phyloP scores from a whole-genome alignment of 306 rosid genomes.

The Quercus agrifolia region DNA sequence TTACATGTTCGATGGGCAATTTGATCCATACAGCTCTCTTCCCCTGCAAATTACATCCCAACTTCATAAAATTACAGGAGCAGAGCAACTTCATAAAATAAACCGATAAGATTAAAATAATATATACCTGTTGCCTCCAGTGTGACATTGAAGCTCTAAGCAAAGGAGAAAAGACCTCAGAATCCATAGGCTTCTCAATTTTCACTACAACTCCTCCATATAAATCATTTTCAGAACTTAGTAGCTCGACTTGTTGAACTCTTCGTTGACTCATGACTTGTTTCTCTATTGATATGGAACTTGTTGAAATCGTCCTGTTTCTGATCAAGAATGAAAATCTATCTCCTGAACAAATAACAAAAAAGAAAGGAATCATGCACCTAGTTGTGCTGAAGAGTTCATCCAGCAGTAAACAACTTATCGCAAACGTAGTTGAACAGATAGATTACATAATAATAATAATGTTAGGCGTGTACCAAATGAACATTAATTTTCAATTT shows the following conservation, averaged over 20 bases:
- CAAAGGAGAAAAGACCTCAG: constrained; percentile 35
- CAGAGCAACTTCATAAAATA: too few species aligned
- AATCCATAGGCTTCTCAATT: constrained; percentile 39
- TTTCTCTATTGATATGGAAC: background rate
- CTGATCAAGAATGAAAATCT: too few species aligned
- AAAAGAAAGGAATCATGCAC: too few species aligned
- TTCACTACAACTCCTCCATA: constrained; percentile 57
- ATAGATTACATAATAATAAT: too few species aligned
- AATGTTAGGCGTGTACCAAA: too few species aligned
- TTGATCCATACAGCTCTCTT: constrained; percentile 89
- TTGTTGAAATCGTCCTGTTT: background rate
- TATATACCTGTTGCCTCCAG: constrained; percentile 36
- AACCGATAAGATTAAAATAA: too few species aligned
- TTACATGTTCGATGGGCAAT: constrained; percentile 44
- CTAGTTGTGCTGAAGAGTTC: too few species aligned
- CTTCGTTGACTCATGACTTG: background rate
- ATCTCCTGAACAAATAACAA: too few species aligned
- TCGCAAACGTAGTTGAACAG: too few species aligned
- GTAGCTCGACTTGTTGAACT: background rate
- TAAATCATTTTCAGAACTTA: constrained; percentile 12
- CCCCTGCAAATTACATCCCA: constrained; percentile 34
- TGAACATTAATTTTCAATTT: too few species aligned
- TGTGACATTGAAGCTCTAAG: constrained; percentile 43
- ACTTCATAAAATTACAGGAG: background rate
- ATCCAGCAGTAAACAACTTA: too few species aligned